Evolutionary conservation across 2,329 filamentous ascomycete genomes (phyloP).

Genomic region (Phialophora tarda): DNA sequence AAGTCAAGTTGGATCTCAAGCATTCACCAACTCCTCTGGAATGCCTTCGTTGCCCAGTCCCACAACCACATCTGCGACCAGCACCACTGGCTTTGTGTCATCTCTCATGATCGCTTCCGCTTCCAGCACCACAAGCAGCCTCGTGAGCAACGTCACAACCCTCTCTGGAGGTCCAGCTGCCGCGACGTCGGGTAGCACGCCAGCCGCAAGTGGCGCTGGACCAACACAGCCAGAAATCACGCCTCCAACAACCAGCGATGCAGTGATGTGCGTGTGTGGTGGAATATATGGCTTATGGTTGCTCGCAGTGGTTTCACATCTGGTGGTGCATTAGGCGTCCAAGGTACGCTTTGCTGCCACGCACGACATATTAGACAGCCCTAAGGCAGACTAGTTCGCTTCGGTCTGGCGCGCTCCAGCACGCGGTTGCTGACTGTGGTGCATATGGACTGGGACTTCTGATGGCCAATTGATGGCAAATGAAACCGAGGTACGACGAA

Average conservation of each 20-base stretch:
- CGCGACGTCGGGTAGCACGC: background rate
- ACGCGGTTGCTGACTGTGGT: constrained; percentile 15
- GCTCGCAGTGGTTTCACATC: constrained; percentile 2
- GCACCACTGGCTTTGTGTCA: background rate
- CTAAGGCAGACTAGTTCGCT: background rate
- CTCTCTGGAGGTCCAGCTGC: background rate
- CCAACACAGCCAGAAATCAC: constrained; percentile 18
- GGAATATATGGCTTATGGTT: constrained; percentile 2
- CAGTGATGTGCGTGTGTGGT: background rate
- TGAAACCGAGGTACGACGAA: background rate
- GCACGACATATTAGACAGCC: background rate
- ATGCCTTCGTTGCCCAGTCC: constrained; percentile 12
- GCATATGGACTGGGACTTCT: background rate
- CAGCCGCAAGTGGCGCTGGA: constrained; percentile 1
- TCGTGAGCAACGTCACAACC: constrained; percentile 5
- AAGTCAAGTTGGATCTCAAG: constrained; percentile 48
- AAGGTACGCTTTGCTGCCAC: background rate
- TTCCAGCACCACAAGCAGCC: background rate
- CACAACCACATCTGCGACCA: background rate
- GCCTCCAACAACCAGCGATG: constrained; percentile 20
- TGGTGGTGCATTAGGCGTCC: constrained; percentile 1
- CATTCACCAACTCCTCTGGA: constrained; percentile 21
- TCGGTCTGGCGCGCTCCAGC: background rate
- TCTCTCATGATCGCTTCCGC: constrained; percentile 8
- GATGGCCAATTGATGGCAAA: background rate